Evolutionary conservation across 192 early-diverging fungal genomes (phyloP), one percentile per base, ranked within the genome.

Genomic region (Backusella tuberculispora): DNA sequence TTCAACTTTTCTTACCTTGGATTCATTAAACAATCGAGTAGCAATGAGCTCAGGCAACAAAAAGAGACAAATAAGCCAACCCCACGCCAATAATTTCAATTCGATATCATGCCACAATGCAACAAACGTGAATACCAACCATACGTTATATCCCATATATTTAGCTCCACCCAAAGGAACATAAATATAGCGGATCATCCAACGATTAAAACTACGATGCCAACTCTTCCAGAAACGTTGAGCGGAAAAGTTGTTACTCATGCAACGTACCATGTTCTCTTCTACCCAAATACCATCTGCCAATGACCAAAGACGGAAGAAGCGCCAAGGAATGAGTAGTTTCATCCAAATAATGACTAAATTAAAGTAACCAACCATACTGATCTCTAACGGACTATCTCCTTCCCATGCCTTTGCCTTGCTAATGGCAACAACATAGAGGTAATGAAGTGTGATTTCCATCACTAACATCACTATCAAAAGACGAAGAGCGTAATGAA

Each of bases 241-340:
- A 14, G 92, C 87, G 19, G 95, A 97, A 83, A 97, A 99, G 82
- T 98, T 96, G 85, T 97, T 96, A 78, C 86, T 89, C 91, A 98
- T 97, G 78, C 97, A 99, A 6, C 97, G 90, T 4, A 91, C 89
- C 96, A 99, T 98, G 79, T 99, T 99, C 77, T 99, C 98, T 10
- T 90, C 83, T 2, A 91, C 90, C 46, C 93, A 92, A 37, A 99
- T 83, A 6, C 95, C 94, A 79, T 99, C 98, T n/a, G 86, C 79
- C 81, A 98, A 80, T 0, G 95, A 95, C 98, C 98, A 99, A 65
- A 98, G 86, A 43, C 98, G 87, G 80, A 97, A 98, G 83, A 97
- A 98, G 43, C 98, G 87, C 98, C 98, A 99, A 66, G 96, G 97
- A 41, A 99, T 92, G 73, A 97, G 83, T 15, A 99, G 81, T 89